Evolutionary conservation across 257 asterid species (phyloP).

Genomic region (Rehmannia glutinosa): DNA sequence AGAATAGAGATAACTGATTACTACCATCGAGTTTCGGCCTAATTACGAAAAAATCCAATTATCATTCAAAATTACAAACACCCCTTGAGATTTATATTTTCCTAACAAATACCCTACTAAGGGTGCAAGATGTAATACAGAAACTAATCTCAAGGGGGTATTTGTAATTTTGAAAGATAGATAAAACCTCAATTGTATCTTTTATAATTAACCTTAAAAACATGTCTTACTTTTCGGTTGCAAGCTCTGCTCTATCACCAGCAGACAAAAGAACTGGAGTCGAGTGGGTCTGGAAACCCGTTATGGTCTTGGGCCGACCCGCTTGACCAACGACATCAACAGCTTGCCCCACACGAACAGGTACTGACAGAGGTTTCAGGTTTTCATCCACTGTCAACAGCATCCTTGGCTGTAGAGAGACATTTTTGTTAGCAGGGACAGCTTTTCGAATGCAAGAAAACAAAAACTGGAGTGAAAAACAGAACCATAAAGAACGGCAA

Average conservation of each 20-base stretch:
- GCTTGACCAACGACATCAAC: constrained; percentile 97
- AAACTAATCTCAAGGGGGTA: too few relatives aligned
- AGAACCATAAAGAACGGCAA: not conserved
- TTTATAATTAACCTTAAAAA: not conserved
- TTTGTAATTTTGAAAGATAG: too few relatives aligned
- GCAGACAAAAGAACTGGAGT: constrained; percentile 95
- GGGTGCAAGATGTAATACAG: too few relatives aligned
- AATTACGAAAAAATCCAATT: too few relatives aligned
- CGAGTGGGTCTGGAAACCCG: constrained; percentile 93
- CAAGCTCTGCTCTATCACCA: constrained; percentile 97
- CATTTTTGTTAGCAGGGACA: not conserved
- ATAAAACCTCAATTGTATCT: too few relatives aligned
- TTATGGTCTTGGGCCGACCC: constrained; percentile 93
- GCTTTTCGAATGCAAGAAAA: not conserved
- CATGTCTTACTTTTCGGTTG: constrained; percentile 74
- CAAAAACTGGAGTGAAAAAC: not conserved
- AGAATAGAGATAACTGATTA: too few relatives aligned
- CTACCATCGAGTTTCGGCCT: too few relatives aligned
- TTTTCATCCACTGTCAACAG: constrained; percentile 85
- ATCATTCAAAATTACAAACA: too few relatives aligned
- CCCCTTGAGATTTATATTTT: too few relatives aligned
- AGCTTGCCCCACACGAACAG: constrained; percentile 97
- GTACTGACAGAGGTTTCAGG: constrained; percentile 79
- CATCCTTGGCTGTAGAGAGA: constrained; percentile 79
- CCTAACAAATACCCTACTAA: too few relatives aligned